Evolutionary conservation across 2,329 filamentous ascomycete species (phyloP), one percentile per base, ranked within the genome.

Genomic region (Hypoxylon sp.): DNA sequence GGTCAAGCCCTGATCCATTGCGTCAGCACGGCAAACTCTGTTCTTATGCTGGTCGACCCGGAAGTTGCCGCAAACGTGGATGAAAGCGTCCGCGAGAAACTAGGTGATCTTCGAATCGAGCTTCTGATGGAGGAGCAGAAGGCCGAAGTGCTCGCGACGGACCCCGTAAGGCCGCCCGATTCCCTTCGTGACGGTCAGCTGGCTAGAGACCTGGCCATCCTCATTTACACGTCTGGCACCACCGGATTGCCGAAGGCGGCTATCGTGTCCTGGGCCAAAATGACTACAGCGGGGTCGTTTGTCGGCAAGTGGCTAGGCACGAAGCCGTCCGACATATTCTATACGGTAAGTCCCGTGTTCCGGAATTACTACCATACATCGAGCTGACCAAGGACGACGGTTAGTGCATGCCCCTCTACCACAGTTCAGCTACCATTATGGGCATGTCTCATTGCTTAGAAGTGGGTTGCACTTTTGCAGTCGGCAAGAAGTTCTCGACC

Each of bases 211-310:
- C 85, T 91, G 77, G 88, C 85, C 1, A 80, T 89, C 40, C 81
- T 96, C 62, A 93, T 97, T 65, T 96, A 90, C 73, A 96, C 92
- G 0, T 92, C 88, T 24, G 92, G 92, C 15, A 96, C 92, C 0
- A 96, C 92, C 0, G 92, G 92, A 1, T 76, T 96, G 62, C 91
- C 92, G 8, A 96, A 96, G 70, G 85, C 89, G 0, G 90, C 89
- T 9, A 86, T 92, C 45, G 83, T 92, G 1, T 85, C 86, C n/a
- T 92, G 88, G 88, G 78, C 76, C 18, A 92, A 92, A 70, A 75
- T 83, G 50, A 81, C 81, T 48, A 70, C 81, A 1, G 85, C 81
- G 1, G 79, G 78, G 18, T 74, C 72, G 9, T 85, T 89, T 55
- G 78, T 83, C 1, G 72, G 75, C 0, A 71, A 76, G 3, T 88